These are phyloP conservation scores for Copromyces sp. DNA, from an alignment of 495 filamentous ascomycete species.

Conservation along the genomic window DNA sequence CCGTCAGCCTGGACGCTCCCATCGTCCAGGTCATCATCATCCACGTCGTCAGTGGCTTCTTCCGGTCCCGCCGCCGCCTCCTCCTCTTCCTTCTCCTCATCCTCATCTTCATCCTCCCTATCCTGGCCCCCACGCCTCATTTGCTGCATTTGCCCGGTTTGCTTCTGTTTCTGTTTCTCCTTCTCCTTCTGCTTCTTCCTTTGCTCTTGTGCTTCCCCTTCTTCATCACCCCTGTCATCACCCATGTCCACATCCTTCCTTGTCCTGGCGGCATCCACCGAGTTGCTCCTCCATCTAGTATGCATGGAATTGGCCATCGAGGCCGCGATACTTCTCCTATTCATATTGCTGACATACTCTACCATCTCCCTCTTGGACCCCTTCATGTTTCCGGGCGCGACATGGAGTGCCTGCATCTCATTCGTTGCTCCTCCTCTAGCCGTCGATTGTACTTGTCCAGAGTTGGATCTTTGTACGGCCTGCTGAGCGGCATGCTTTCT, in stretches of 20 bases:
- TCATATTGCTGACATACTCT: too few species aligned
- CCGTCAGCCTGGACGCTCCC: neutral
- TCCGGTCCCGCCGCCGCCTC: neutral
- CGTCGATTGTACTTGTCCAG: neutral
- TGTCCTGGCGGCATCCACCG: fast-evolving
- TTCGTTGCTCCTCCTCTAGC: too few species aligned
- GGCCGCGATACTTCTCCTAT: too few species aligned
- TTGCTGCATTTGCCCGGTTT: neutral
- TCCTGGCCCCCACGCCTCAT: too few species aligned
- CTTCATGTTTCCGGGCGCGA: too few species aligned
- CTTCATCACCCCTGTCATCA: neutral
- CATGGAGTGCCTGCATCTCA: too few species aligned
- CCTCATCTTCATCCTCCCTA: neutral
- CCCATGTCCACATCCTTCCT: neutral
- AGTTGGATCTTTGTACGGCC: neutral
- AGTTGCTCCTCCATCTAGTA: neutral
- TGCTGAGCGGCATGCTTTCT: neutral
- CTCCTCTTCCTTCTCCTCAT: neutral
- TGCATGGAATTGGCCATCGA: neutral
- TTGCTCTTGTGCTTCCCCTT: neutral
- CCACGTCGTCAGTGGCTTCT: neutral
- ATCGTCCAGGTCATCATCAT: neutral
- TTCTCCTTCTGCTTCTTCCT: neutral
- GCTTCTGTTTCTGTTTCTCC: neutral
- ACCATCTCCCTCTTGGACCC: too few species aligned